Base-by-base conservation (phyloP, 2,329 filamentous ascomycete genomes). In the Mycocentrospora acerina region DNA sequence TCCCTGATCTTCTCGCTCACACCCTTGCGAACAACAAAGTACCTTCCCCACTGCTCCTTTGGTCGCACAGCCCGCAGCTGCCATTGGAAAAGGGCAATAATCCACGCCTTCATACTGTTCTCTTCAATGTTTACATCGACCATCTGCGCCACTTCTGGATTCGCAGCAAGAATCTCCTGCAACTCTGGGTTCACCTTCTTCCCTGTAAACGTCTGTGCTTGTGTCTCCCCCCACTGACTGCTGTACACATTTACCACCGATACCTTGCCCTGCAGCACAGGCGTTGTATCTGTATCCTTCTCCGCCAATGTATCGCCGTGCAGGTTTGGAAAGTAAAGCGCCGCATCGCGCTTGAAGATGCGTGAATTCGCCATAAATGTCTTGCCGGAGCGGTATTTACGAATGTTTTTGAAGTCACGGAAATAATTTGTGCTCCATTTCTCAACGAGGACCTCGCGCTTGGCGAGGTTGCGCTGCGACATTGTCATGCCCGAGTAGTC, bases 251-350 rank as follows among this genome's bases (percentile, higher is more conserved):
- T 83, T 17, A 98, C 83, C 46, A 97, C 75, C 7, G 83, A 86
- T 13, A 93, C 77, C 61, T 82, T 86, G 41, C 87, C 88, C 32
- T 76, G 71, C 40, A 97, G 76, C 3, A 85, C 67, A 0, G 83
- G 77, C 7, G 90, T 96, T 2, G 90, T 95, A 69, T 95, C 81
- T 29, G 38, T 51, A 5, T 25, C 40, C n/a, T 41, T 48, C 26
- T 43, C 57, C 37, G 79, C 71, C 19, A 96, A 76, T 2, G 90
- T 96, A 53, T 80, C 75, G 30, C 93, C 93, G 64, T 79, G 80
- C 42, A 98, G 75, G 70, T 98, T 98, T 30, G 93, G 93, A 71
- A 98, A 96, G 75, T 86, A 97, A 48, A 96, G 79, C 4, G 91
- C 86, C 35, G 83, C 78, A 26, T 94, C 88, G 50, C 78, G 78